These are phyloP conservation scores for Arxiozyma slooffiae DNA, from an alignment of 1,139 yeast genomes.

Conservation along the genomic window DNA sequence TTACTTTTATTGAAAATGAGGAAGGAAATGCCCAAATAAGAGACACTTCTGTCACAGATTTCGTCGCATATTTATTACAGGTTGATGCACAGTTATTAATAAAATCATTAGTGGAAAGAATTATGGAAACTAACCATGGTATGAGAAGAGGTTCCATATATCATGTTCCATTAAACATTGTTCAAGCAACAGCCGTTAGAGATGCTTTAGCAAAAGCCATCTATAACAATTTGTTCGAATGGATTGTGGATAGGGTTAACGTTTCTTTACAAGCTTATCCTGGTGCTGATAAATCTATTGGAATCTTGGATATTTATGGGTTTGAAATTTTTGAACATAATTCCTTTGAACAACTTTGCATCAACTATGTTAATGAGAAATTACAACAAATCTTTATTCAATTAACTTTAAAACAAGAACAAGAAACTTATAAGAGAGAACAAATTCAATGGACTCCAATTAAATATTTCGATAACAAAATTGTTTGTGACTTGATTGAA, in stretches of 20 bases:
- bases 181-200: constrained; percentile 89
- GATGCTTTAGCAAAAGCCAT: constrained; percentile 95
- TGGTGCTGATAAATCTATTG: constrained; percentile 62
- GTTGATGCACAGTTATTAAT: constrained; percentile 61
- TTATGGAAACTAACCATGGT: constrained; percentile 84
- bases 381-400: constrained; percentile 95
- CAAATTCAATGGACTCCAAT: constrained; percentile 97
- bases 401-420: constrained; percentile 90
- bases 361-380: constrained; percentile 94
- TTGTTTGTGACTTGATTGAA: constrained; percentile 95
- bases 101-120: constrained; percentile 65
- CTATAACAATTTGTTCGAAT: constrained; percentile 85
- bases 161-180: constrained; percentile 84
- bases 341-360: constrained; percentile 93
- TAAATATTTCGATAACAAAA: constrained; percentile 88
- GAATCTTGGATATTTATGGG: constrained; percentile 95
- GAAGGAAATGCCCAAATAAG: constrained; percentile 75
- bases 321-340: constrained; percentile 95
- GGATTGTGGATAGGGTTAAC: constrained; percentile 96
- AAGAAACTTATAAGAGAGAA: constrained; percentile 92
- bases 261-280: constrained; percentile 47
- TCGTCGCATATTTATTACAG: constrained; percentile 83
- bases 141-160: constrained; percentile 85
- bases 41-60: constrained; percentile 82
- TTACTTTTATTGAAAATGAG: constrained; percentile 75